Conservation (phyloP, 176 grass and related monocot species). For the Eragrostis nindensis region DNA sequence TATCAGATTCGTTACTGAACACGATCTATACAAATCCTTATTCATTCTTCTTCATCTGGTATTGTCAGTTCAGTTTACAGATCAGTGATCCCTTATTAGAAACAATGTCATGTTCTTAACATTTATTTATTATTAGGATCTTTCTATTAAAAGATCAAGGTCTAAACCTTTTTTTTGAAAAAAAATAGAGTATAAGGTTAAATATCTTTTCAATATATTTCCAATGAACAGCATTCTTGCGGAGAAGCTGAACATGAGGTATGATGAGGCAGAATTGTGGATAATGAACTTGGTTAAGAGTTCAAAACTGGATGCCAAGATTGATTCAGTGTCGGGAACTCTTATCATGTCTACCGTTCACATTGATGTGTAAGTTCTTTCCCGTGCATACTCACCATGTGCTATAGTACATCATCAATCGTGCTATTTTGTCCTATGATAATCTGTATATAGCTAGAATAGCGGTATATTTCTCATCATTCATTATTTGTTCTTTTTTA, state of each 20-base stretch:
- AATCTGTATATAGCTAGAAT: background rate
- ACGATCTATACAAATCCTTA: background rate
- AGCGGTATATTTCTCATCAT: background rate
- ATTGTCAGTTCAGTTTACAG: background rate
- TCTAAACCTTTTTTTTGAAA: background rate
- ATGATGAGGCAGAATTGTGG: constrained; percentile 76
- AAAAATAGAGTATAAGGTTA: too few species aligned
- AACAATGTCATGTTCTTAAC: background rate
- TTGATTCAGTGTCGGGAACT: constrained; percentile 81
- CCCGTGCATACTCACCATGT: background rate
- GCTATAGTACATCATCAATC: background rate
- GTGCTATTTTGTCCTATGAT: background rate
- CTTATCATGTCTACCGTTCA: constrained; percentile 75
- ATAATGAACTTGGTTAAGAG: constrained; percentile 85
- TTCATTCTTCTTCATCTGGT: background rate
- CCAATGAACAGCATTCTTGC: constrained; percentile 68
- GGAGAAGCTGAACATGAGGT: constrained; percentile 83
- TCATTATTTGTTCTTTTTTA: background rate
- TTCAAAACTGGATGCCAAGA: constrained; percentile 90
- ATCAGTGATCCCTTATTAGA: background rate
- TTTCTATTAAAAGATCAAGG: background rate
- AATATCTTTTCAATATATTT: constrained; percentile 1
- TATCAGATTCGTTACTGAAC: background rate
- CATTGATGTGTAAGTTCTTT: constrained; percentile 80
- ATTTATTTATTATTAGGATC: background rate